Conservation (phyloP, 2,329 filamentous ascomycete species). For the Nigrospora oryzae region DNA sequence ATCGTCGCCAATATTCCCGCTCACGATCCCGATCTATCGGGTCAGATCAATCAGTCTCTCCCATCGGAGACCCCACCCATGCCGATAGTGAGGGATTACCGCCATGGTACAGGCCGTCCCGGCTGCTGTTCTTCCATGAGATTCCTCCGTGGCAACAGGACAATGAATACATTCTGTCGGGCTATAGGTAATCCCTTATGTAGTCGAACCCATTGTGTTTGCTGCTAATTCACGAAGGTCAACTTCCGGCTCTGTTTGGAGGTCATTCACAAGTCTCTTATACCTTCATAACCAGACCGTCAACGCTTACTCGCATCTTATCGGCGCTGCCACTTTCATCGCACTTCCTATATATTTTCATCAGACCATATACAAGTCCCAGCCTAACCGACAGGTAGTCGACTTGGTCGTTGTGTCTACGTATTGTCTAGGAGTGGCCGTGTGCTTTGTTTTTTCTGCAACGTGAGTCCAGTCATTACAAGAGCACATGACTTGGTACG, state of each 20-base stretch:
- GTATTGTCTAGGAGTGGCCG: conserved; percentile 7
- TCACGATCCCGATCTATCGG: background rate
- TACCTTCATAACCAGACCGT: conserved; percentile 2
- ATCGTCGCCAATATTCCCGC: background rate
- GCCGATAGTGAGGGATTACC: background rate
- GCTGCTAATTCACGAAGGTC: background rate
- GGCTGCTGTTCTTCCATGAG: background rate
- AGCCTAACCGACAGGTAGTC: background rate
- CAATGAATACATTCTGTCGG: background rate
- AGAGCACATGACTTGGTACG: background rate
- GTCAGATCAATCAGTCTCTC: background rate
- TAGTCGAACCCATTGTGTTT: no score
- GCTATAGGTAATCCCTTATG: background rate
- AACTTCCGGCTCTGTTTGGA: conserved; percentile 2
- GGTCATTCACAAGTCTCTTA: background rate
- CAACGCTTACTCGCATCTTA: conserved; percentile 3
- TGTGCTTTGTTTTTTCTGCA: conserved; percentile 8
- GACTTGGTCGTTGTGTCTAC: conserved; percentile 7
- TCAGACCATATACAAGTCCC: background rate
- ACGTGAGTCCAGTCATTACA: conserved; percentile 2
- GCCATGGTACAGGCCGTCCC: background rate
- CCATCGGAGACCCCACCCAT: background rate
- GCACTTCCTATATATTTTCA: conserved; percentile 1
- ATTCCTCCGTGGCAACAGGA: background rate
- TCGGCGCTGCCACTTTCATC: conserved; percentile 2